Conservation (phyloP, 176 grass and related monocot species). For the Coix lacrymajobi region DNA sequence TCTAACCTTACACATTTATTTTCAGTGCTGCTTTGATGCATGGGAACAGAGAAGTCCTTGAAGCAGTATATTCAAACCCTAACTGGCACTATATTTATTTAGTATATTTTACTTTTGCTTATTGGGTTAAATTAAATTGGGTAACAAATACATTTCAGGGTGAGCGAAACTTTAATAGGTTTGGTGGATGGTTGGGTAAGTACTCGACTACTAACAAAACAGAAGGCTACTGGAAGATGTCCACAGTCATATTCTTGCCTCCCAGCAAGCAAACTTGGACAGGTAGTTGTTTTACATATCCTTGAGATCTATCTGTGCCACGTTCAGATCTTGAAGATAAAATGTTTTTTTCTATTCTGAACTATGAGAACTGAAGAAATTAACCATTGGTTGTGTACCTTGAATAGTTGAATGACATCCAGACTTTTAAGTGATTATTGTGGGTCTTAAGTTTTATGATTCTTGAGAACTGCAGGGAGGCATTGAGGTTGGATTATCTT, state of each 20-base stretch:
- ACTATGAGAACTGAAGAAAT: too few relatives aligned
- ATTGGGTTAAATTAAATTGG: conserved; percentile 22
- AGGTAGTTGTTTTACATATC: conserved; percentile 44
- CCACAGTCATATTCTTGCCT: conserved; percentile 92
- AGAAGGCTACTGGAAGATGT: conserved; percentile 91
- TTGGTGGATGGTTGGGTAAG: conserved; percentile 99
- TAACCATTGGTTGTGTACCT: too few relatives aligned
- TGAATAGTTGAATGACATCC: conserved; percentile 1
- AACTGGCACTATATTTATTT: conserved; percentile 8
- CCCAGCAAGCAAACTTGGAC: conserved; percentile 79
- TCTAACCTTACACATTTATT: conserved; percentile 23
- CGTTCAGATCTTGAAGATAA: too few relatives aligned
- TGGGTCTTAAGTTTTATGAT: conserved; percentile 11
- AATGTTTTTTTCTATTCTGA: too few relatives aligned
- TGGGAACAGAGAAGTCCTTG: conserved; percentile 86
- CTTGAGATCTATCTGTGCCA: neutral
- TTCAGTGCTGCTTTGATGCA: conserved; percentile 91
- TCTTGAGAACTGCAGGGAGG: conserved; percentile 52
- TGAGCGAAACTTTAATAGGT: conserved; percentile 96
- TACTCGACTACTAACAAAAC: conserved; percentile 90
- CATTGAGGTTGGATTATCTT: conserved; percentile 80
- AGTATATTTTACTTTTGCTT: conserved; percentile 20
- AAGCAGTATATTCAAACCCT: conserved; percentile 60
- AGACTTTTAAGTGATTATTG: neutral
- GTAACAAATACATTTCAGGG: conserved; percentile 50